Conservation (phyloP, 441 rosid species). For the Dalechampia spathulata region DNA sequence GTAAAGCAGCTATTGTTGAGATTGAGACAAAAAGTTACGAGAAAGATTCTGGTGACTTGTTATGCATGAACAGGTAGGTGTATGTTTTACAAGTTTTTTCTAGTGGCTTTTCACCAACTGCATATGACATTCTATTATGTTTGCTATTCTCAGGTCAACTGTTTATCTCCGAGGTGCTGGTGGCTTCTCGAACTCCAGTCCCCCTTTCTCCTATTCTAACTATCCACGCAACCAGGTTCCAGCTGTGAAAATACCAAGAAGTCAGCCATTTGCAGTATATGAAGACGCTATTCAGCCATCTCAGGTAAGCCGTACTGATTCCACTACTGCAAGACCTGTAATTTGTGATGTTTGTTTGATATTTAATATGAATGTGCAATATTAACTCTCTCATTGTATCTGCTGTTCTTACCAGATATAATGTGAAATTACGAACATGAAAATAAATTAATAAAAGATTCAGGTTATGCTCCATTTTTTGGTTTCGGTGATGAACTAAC, state of each 20-base stretch:
- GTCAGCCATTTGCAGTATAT: slow-evolving; percentile 45
- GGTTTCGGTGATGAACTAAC: neutral
- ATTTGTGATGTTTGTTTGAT: neutral
- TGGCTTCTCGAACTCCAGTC: slow-evolving; percentile 73
- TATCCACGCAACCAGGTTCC: slow-evolving; percentile 54
- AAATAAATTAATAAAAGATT: no score
- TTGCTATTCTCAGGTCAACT: slow-evolving; percentile 45
- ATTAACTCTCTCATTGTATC: neutral
- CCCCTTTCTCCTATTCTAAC: slow-evolving; percentile 62
- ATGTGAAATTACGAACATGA: neutral
- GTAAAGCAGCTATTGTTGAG: slow-evolving; percentile 86
- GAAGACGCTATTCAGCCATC: slow-evolving; percentile 72
- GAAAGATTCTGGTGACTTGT: slow-evolving; percentile 57
- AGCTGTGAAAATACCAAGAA: slow-evolving; percentile 59
- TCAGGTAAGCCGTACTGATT: slow-evolving; percentile 50
- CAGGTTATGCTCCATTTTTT: no score
- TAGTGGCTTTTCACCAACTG: slow-evolving; percentile 4
- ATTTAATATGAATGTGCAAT: neutral
- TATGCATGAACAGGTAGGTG: slow-evolving; percentile 76
- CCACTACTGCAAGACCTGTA: slow-evolving; percentile 4
- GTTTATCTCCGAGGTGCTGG: slow-evolving; percentile 72
- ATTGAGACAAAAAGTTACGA: slow-evolving; percentile 71
- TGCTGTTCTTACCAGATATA: neutral
- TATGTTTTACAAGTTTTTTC: slow-evolving; percentile 9
- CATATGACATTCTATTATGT: slow-evolving; percentile 9